Evolutionary conservation across 2,329 filamentous ascomycete genomes (phyloP), one percentile per base, ranked within the genome.

Genomic region (Basipetospora sp.): DNA sequence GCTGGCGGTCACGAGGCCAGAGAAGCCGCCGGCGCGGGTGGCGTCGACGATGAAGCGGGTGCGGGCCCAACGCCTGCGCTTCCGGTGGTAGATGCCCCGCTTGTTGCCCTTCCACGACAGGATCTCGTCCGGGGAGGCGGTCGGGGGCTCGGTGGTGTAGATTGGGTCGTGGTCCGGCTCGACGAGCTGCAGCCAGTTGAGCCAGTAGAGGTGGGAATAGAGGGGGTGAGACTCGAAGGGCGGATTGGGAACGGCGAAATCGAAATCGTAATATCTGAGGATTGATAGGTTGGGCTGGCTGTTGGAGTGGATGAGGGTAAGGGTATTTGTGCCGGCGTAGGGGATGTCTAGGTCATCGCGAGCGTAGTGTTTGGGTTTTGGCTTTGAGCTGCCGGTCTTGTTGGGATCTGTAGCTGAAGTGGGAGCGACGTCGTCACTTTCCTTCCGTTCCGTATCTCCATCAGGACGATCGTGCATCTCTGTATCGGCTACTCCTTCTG

Each of bases 121-220:
- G 2, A 96, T 63, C 17, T 71, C 67, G 13, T 76, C 71, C 1
- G 75, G 63, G 0, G 74, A 49, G 1, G 78, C 63, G 0, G 60
- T 53, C 1, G 73, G 64, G 0, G 85, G 80, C 38, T 78, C 70
- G 18, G 71, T 68, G 22, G 64, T 58, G 57, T 93, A 94, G 4
- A 80, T 74, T 1, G 71, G 68, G 55, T 96, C 90, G 20, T 74
- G 63, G 26, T 72, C 61, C 0, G 90, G 90, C 17, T 80, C 69
- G 13, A 94, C 62, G 4, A 98, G 73, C 57, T 96, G 88, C 2
- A 98, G 71, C 87, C 88, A 98, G 19, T 84, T 88, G 20, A 96
- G 65, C 4, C 80, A 74, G 49, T 88, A 79, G 36, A 98, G 73
- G 53, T 90, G 79, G 13, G 72, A 78, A 55, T 80, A 71, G 9